Conservation (phyloP, 257 asterid genomes). For the Phtheirospermum japonicum region DNA sequence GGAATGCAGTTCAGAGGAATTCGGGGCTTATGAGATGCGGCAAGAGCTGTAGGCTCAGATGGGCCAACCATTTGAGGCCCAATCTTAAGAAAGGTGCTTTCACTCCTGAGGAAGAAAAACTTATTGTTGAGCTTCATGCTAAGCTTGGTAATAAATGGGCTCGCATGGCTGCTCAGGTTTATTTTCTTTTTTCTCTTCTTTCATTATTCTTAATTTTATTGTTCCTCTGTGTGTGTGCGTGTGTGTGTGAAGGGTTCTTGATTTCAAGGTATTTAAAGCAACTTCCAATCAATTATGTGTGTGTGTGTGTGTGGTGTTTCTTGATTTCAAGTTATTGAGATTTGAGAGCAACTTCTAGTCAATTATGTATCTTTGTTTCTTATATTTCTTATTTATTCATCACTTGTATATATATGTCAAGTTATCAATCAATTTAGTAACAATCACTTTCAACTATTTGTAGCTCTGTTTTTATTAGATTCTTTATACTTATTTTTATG, state of each 20-base stretch:
- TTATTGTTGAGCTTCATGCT: slow-evolving; percentile 52
- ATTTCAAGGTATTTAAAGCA: background rate
- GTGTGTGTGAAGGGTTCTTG: background rate
- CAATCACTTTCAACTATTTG: slow-evolving; percentile 3
- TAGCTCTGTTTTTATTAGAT: background rate
- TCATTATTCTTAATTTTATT: background rate
- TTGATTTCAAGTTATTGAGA: no score
- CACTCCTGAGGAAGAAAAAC: slow-evolving; percentile 41
- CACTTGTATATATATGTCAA: no score
- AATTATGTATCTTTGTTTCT: no score
- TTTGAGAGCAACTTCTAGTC: no score
- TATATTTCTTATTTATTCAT: no score
- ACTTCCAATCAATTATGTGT: background rate
- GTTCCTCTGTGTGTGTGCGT: no score
- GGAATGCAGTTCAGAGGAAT: slow-evolving; percentile 72
- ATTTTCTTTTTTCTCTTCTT: background rate
- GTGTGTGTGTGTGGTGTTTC: no score
- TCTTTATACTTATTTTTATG: no score
- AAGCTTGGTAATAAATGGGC: slow-evolving; percentile 60
- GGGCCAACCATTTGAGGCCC: slow-evolving; percentile 63
- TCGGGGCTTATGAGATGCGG: slow-evolving; percentile 70
- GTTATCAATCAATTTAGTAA: slow-evolving; percentile 1
- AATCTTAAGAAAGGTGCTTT: slow-evolving; percentile 57
- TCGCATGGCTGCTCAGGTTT: slow-evolving; percentile 56
- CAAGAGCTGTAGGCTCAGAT: slow-evolving; percentile 50